phyloP scores from a whole-genome alignment of 371 early-diverging fungal genomes.

The Lichtheimia ornata region DNA sequence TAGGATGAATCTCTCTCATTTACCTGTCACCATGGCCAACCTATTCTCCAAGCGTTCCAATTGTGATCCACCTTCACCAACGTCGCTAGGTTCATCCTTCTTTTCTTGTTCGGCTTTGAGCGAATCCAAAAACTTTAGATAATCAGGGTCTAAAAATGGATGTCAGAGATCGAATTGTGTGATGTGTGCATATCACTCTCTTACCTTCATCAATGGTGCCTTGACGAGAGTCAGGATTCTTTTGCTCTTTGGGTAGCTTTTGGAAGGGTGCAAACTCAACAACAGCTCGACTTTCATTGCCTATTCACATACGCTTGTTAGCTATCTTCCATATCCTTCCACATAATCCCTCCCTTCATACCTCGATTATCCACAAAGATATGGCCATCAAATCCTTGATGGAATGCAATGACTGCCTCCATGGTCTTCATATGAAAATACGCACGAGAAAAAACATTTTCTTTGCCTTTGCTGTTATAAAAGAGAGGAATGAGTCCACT shows the following conservation, averaged over 20 bases:
- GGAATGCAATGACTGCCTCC: slow-evolving; percentile 72
- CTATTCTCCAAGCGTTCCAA: slow-evolving; percentile 56
- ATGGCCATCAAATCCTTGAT: slow-evolving; percentile 78
- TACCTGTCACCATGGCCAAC: slow-evolving; percentile 51
- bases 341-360: slow-evolving; percentile 18
- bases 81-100: slow-evolving; percentile 29
- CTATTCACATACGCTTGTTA: slow-evolving; percentile 22
- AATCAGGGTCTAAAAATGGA: slow-evolving; percentile 66
- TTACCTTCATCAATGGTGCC: slow-evolving; percentile 79
- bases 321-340: background rate
- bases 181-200: background rate
- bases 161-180: background rate
- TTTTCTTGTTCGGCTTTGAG: slow-evolving; percentile 57
- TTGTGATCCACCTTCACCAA: slow-evolving; percentile 39
- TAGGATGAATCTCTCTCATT: background rate
- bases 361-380: slow-evolving; percentile 73
- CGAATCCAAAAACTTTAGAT: slow-evolving; percentile 71
- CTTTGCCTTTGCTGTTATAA: slow-evolving; percentile 65
- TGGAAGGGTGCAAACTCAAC: slow-evolving; percentile 87
- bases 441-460: slow-evolving; percentile 71
- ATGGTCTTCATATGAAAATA: slow-evolving; percentile 76
- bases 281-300: slow-evolving; percentile 69
- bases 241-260: slow-evolving; percentile 67
- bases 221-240: slow-evolving; percentile 66
- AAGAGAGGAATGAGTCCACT: slow-evolving; percentile 1